Evolutionary conservation across 257 asterid species (phyloP), one percentile per base, ranked within the genome.

Genomic region (Salvia splendens): DNA sequence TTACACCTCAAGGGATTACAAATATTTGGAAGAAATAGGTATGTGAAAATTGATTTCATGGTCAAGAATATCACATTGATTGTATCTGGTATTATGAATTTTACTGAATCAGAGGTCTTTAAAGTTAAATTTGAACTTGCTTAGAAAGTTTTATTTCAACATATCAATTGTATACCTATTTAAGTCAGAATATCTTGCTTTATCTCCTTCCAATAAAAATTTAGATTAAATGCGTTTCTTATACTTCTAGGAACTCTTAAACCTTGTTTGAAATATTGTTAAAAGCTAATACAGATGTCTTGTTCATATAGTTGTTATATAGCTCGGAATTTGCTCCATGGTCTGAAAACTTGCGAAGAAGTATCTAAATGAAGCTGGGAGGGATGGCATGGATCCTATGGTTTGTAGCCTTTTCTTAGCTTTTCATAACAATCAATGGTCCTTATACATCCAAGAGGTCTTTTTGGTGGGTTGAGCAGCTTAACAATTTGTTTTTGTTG

Each of bases 1-100:
- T 78, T 94, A 73, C 86, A 79, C 87, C 64, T 76, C 71, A 94
- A 94, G 69, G 99, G 99, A 47, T 73, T 89, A 67, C 96, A 91
- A 79, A 91, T 94, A 53, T 94, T 87, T 83, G 99, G 99, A 71
- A 85, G 85, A 82, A 91, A 91, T 69, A 94, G 99, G 99, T 88
- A 79, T 10, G 73, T 14, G 42, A 28, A 35, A 20, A 50, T 52
- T 51, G 5, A 41, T 59, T 68, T 24, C 30, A 24, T 24, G 30
- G 30, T 24, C 30, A 24, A 24, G 30, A 24, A 24, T 1, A 24
- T 24, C 67, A 51, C 9, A 32, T 46, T 14, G 64, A 12, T 54
- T 24, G 38, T 43, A 68, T 74, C 70, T 59, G 69, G 38, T 49
- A 30, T 8, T 57, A 15, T 1, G 30, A 20, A 47, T 67, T 32